Percentiles rank a stretch among this genome's conserved stretches.
These are phyloP conservation scores for Trametes sanguinea DNA, from an alignment of 768 basidiomycete species.

Conservation along the genomic window DNA sequence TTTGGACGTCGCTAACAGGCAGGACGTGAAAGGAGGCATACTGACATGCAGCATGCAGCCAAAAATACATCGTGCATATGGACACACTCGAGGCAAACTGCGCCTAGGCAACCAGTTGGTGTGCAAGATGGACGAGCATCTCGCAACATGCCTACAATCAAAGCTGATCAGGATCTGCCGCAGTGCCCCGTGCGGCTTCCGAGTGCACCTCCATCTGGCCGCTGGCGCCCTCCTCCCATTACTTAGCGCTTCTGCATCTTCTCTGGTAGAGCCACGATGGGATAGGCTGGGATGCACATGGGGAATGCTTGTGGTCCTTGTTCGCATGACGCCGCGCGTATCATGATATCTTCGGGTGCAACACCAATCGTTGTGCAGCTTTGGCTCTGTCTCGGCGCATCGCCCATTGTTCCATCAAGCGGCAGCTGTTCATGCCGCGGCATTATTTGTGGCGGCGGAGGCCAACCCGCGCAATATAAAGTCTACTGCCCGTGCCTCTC, in stretches of 20 bases:
- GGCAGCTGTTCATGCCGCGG: slow-evolving; percentile 12
- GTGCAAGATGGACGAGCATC: slow-evolving; percentile 7
- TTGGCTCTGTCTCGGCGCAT: slow-evolving; percentile 11
- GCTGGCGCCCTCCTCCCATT: background rate
- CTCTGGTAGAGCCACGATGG: background rate
- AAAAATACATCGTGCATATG: background rate
- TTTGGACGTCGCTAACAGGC: no score
- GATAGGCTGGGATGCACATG: background rate
- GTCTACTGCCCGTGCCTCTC: background rate
- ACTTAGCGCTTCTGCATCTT: background rate
- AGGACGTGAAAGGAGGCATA: no score
- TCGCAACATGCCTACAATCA: slow-evolving; percentile 17
- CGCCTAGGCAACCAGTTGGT: slow-evolving; percentile 1
- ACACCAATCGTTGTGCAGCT: slow-evolving; percentile 3
- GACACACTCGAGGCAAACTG: background rate
- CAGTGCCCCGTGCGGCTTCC: background rate
- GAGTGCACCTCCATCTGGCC: background rate
- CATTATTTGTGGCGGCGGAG: slow-evolving; percentile 7
- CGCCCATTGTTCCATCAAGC: slow-evolving; percentile 16
- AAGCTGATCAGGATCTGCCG: slow-evolving; percentile 12
- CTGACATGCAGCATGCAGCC: background rate
- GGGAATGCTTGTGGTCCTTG: background rate
- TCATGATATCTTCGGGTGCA: slow-evolving; percentile 2
- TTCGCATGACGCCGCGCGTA: background rate
- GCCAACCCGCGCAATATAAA: slow-evolving; percentile 9